phyloP scores from a whole-genome alignment of 768 basidiomycete species.

The Mycena latifolia region DNA sequence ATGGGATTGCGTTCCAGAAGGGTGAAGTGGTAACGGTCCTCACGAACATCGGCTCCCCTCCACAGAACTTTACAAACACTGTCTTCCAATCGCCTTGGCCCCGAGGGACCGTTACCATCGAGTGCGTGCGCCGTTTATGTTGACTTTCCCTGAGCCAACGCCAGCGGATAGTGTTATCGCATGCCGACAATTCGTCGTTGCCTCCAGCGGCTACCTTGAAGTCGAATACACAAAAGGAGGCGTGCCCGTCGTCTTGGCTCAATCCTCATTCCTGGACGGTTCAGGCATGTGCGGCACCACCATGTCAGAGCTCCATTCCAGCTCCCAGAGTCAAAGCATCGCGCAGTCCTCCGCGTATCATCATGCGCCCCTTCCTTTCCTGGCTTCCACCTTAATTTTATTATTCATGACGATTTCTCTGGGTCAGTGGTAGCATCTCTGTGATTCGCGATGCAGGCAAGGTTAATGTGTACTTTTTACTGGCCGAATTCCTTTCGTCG shows the following conservation, averaged over 20 bases:
- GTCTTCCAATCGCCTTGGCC: conserved; percentile 70
- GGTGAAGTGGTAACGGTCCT: conserved; percentile 71
- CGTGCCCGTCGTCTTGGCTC: conserved; percentile 67
- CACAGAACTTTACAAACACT: conserved; percentile 65
- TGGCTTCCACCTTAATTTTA: conserved; percentile 9
- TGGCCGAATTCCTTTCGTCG: background rate
- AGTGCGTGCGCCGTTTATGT: conserved; percentile 56
- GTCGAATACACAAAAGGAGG: conserved; percentile 77
- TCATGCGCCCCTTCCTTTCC: background rate
- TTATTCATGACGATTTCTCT: conserved; percentile 16
- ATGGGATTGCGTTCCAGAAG: conserved; percentile 75
- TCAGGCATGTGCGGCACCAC: conserved; percentile 53
- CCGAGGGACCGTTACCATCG: conserved; percentile 61
- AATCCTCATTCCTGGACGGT: conserved; percentile 48
- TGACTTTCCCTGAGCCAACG: conserved; percentile 9
- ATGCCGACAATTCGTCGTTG: conserved; percentile 77
- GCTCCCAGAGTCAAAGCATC: background rate
- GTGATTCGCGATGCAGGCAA: no score
- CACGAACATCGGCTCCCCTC: conserved; percentile 82
- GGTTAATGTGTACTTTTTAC: background rate
- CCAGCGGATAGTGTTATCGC: conserved; percentile 62
- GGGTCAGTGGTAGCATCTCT: conserved; percentile 20
- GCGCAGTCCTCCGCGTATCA: conserved; percentile 18
- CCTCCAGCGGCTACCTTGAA: conserved; percentile 71
- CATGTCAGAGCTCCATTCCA: conserved; percentile 16